Base-by-base conservation (phyloP, 1,139 yeast genomes). In the Protomyces pachydermus region DNA sequence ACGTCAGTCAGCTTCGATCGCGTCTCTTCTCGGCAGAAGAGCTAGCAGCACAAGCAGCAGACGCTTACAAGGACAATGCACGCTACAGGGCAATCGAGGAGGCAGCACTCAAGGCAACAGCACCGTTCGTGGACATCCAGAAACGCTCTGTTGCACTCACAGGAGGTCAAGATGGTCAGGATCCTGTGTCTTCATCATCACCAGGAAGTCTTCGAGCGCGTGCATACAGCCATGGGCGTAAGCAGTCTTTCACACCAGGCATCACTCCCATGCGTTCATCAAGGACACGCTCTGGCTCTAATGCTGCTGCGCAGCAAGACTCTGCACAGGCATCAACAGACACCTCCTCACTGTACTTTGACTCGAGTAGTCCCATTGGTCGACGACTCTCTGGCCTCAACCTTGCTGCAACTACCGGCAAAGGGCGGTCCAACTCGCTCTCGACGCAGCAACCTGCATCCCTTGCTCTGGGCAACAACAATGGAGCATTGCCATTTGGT, bases 101-200 rank as follows among this genome's bases (percentile, higher is more conserved):
- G 23, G 52, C 51, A n/a, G 52, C 62, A 10, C 35, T 58, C 42
- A 58, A 39, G 32, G 62, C 62, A 35, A 50, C 54, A 6, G 62
- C 62, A n/a, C 62, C 62, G 10, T 58, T 58, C 18, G 42, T 52
- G 10, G 62, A 58, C 28, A 16, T 58, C 12, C 50, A 51, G 53
- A 58, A 58, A 20, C 56, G 62, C 18, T 10, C 23, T 18, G 18
- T 23, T 6, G 25, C 48, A 10, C 28, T n/a, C 14, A 12, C 20
- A 3, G 23, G 5, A 10, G 18, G 48, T 20, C 14, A 20, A 6
- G 54, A 35, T 23, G 16, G 54, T 28, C 32, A 28, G 10, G 39
- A 25, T n/a, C 32, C 32, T 8, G n/a, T 50, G n/a, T 23, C 54
- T 12, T 10, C 45, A 9, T 52, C 55, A 16, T 37, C 56, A 4